phyloP scores from a whole-genome alignment of 306 rosid genomes.

The Luffa aegyptiaca region DNA sequence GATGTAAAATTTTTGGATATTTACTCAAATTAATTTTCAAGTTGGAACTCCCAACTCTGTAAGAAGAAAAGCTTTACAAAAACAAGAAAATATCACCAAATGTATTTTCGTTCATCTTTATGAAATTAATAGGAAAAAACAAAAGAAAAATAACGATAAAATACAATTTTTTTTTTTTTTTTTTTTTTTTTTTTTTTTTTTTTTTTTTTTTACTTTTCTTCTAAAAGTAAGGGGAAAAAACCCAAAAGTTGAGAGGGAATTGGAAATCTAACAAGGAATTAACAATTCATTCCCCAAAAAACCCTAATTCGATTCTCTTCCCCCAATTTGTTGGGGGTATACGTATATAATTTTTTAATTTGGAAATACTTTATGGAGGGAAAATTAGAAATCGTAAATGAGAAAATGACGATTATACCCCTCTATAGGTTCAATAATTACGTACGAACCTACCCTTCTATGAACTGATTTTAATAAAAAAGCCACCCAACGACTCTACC shows the following conservation, averaged over 20 bases:
- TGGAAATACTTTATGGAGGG: constrained; percentile 24
- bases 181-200: too few relatives aligned
- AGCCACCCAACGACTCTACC: constrained; percentile 3
- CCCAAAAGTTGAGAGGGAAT: not conserved
- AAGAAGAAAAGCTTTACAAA: too few relatives aligned
- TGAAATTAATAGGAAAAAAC: too few relatives aligned
- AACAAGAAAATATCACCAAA: not conserved
- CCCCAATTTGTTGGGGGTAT: not conserved
- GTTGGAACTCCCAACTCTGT: not conserved
- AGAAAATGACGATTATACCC: not conserved
- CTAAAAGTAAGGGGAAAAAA: too few relatives aligned
- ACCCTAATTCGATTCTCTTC: not conserved
- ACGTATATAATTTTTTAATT: not conserved
- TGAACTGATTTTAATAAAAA: constrained; percentile 3
- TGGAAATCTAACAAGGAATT: not conserved
- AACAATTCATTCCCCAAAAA: not conserved
- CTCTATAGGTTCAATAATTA: not conserved
- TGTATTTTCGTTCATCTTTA: not conserved
- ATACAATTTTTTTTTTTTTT: too few relatives aligned
- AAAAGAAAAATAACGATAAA: too few relatives aligned
- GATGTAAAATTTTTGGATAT: not conserved
- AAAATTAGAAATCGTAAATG: constrained; percentile 7
- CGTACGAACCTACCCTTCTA: not conserved
- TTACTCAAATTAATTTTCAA: not conserved
- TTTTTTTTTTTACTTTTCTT: too few relatives aligned